Conservation (phyloP, 257 asterid genomes). For the Prunella vulgaris region DNA sequence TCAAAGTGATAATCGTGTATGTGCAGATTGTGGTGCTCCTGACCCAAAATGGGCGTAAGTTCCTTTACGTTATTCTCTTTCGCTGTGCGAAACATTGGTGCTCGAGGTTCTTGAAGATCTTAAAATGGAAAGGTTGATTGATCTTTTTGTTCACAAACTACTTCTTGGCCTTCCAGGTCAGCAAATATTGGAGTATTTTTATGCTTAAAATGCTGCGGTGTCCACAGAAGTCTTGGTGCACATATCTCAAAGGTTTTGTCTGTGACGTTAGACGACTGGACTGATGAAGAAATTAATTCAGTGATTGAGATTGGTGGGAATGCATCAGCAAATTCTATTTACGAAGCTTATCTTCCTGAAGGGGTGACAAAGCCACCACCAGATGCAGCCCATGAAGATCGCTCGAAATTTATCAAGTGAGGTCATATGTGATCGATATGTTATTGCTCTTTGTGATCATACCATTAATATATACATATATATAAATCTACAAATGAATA, state of each 20-base stretch:
- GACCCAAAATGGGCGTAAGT: slow-evolving; percentile 99
- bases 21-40: slow-evolving; percentile 94
- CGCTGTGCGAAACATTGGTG: too few relatives aligned
- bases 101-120: background rate
- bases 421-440: slow-evolving; percentile 12
- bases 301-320: slow-evolving; percentile 97
- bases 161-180: slow-evolving; percentile 47
- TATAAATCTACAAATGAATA: background rate
- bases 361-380: slow-evolving; percentile 79
- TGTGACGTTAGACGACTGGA: slow-evolving; percentile 97
- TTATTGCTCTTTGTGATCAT: background rate
- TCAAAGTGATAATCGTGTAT: slow-evolving; percentile 66
- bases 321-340: slow-evolving; percentile 82
- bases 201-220: slow-evolving; percentile 90
- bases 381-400: slow-evolving; percentile 74
- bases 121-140: background rate
- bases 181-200: slow-evolving; percentile 90
- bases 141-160: background rate
- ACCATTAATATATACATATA: too few relatives aligned
- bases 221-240: slow-evolving; percentile 88
- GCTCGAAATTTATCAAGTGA: slow-evolving; percentile 71
- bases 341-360: slow-evolving; percentile 91
- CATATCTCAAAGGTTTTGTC: slow-evolving; percentile 88
- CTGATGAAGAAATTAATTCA: slow-evolving; percentile 81
- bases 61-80: background rate